These are phyloP conservation scores for Entamoeba nuttalli DNA, from an alignment of 208 protist species.

Conservation along the genomic window DNA sequence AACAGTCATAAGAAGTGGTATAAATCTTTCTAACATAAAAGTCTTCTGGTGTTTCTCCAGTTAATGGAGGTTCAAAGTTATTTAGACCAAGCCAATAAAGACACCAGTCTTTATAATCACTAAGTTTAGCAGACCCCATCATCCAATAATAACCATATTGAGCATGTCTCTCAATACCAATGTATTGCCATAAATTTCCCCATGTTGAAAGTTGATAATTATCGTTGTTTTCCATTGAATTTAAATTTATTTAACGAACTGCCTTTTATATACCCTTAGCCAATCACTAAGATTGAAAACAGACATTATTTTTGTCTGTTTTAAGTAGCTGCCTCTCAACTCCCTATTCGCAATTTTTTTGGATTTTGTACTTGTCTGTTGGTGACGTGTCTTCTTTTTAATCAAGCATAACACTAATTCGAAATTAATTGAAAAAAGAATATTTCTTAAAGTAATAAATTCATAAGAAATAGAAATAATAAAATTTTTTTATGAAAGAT, in stretches of 20 bases:
- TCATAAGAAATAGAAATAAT: too few relatives aligned
- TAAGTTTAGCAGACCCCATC: background rate
- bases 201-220: background rate
- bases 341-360: too few relatives aligned
- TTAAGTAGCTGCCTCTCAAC: too few relatives aligned
- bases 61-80: background rate
- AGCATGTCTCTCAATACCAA: background rate
- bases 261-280: too few relatives aligned
- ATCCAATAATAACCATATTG: background rate
- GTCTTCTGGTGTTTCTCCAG: background rate
- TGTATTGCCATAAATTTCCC: background rate
- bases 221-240: background rate
- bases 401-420: too few relatives aligned
- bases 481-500: too few relatives aligned
- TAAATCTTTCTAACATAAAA: conserved; percentile 1
- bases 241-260: background rate
- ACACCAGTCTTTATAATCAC: background rate
- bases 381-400: too few relatives aligned
- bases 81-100: background rate
- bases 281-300: too few relatives aligned
- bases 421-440: too few relatives aligned
- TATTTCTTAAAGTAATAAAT: too few relatives aligned
- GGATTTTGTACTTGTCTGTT: too few relatives aligned
- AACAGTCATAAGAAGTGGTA: background rate
- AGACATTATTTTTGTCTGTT: too few relatives aligned